A percentile compares a stretch with the other conserved stretches of the same genome.
Evolutionary conservation across 495 filamentous ascomycete genomes (phyloP).

Genomic region (Aspergillus carlsbadensis): DNA sequence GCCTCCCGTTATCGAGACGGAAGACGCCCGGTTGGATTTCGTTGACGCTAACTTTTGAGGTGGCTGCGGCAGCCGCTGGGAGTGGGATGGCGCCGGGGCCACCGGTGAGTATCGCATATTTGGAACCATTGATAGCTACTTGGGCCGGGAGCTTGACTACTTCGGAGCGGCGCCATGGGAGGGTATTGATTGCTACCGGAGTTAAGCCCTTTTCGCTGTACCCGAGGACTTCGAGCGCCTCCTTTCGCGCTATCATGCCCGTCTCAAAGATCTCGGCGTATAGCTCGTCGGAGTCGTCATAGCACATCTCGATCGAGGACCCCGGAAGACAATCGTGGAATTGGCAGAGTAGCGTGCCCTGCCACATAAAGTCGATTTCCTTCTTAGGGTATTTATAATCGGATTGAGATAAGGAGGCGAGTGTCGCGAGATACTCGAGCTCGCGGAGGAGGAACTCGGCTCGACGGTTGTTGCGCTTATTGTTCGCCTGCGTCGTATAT

Average conservation of each 20-base stretch:
- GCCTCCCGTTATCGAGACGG: slow-evolving; percentile 71
- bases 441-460: slow-evolving; percentile 82
- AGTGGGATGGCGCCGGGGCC: slow-evolving; percentile 49
- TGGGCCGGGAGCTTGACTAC: slow-evolving; percentile 58
- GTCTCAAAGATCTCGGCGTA: slow-evolving; percentile 81
- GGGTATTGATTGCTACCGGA: slow-evolving; percentile 68
- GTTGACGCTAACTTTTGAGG: slow-evolving; percentile 56
- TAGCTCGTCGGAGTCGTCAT: slow-evolving; percentile 85
- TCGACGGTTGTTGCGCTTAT: slow-evolving; percentile 89
- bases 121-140: slow-evolving; percentile 25
- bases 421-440: slow-evolving; percentile 82
- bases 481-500: slow-evolving; percentile 96
- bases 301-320: slow-evolving; percentile 96
- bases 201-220: slow-evolving; percentile 39
- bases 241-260: slow-evolving; percentile 66
- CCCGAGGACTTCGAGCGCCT: slow-evolving; percentile 66
- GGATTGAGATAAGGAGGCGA: slow-evolving; percentile 68
- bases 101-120: slow-evolving; percentile 49
- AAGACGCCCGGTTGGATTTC: slow-evolving; percentile 71
- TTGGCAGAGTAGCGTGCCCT: slow-evolving; percentile 79
- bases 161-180: slow-evolving; percentile 78
- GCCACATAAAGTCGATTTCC: slow-evolving; percentile 92
- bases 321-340: slow-evolving; percentile 97
- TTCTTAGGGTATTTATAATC: slow-evolving; percentile 87
- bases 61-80: slow-evolving; percentile 41